A percentile compares a stretch with the other conserved stretches of the same genome.
Conservation (phyloP, 441 rosid genomes). For the Erodium texanum region DNA sequence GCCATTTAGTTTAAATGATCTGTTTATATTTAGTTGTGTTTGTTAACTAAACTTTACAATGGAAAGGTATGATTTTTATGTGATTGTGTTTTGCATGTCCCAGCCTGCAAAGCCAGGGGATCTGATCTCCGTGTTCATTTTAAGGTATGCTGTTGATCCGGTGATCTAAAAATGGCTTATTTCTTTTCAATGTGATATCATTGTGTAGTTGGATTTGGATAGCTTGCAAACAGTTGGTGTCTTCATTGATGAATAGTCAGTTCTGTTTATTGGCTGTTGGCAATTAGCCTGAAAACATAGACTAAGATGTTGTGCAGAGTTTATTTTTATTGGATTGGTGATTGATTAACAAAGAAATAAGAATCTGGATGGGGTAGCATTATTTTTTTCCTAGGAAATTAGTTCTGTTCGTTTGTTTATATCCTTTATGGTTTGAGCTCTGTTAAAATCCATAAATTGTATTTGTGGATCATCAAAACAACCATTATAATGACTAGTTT, state of each 20-base stretch:
- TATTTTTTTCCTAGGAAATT: neutral
- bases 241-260: neutral
- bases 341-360: neutral
- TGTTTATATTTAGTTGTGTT: neutral
- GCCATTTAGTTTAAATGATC: neutral
- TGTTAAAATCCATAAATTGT: neutral
- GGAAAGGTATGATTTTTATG: too few species aligned
- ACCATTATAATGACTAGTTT: neutral
- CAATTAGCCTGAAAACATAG: neutral
- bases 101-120: constrained; percentile 75
- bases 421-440: neutral
- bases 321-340: neutral
- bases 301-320: neutral
- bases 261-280: neutral
- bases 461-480: neutral
- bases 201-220: neutral
- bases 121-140: constrained; percentile 68
- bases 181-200: neutral
- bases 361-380: neutral
- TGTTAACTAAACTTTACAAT: too few species aligned
- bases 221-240: neutral
- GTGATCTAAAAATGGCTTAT: neutral
- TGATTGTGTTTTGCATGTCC: constrained; percentile 6
- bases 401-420: neutral
- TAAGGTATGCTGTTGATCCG: constrained; percentile 57